Evolutionary conservation across 2,329 filamentous ascomycete species (phyloP).

Genomic region (Graphilbum ipis-grandicollis): DNA sequence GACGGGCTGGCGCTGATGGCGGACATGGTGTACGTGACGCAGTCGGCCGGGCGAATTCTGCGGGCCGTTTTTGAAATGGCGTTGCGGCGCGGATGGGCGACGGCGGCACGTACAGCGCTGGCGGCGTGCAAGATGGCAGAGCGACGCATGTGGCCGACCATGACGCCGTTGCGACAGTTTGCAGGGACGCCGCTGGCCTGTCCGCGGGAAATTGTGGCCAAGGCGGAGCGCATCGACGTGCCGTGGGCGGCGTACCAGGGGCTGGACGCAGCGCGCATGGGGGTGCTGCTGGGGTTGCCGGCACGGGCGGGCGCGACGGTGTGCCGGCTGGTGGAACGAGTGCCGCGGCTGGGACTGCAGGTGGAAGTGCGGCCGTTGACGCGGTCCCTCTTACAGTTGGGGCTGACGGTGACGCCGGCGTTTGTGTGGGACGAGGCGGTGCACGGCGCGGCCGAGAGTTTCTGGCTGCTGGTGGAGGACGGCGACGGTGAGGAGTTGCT

Average conservation of each 20-base stretch:
- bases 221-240: conserved; percentile 88
- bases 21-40: conserved; percentile 95
- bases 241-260: conserved; percentile 91
- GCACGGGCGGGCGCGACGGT: conserved; percentile 76
- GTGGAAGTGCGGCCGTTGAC: conserved; percentile 92
- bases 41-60: conserved; percentile 90
- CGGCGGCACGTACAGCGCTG: conserved; percentile 78
- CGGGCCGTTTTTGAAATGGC: conserved; percentile 93
- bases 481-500: conserved; percentile 93
- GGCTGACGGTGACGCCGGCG: conserved; percentile 80
- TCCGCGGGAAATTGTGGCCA: conserved; percentile 71
- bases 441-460: conserved; percentile 77
- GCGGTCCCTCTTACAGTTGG: conserved; percentile 76
- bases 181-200: conserved; percentile 38
- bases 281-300: conserved; percentile 79
- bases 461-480: conserved; percentile 96
- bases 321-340: conserved; percentile 76
- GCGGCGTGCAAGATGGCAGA: conserved; percentile 98
- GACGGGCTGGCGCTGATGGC: conserved; percentile 94
- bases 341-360: conserved; percentile 81
- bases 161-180: conserved; percentile 91
- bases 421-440: conserved; percentile 90
- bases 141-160: conserved; percentile 98
- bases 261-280: conserved; percentile 89
- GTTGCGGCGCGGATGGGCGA: conserved; percentile 92